Evolutionary conservation across 352 stramenopile genomes (phyloP), one percentile per base, ranked within the genome.

Genomic region (Globisporangium paroecandrum): DNA sequence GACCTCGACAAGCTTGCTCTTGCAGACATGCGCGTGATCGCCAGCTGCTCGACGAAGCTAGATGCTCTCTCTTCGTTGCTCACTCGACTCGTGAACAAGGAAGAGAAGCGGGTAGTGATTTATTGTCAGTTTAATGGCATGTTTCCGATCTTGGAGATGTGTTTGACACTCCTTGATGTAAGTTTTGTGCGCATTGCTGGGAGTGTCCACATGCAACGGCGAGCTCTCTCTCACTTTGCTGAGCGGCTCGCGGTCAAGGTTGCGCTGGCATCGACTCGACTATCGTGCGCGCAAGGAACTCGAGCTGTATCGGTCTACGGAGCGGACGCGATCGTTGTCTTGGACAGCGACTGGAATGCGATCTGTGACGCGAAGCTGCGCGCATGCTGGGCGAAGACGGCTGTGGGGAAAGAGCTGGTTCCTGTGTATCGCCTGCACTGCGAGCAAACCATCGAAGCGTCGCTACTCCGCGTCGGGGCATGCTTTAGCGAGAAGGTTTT

Each of bases 271-370:
- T 93, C 86, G 12, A 95, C 82, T 56, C 81, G 88, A 1, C 62
- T 93, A 15, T 76, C 76, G 3, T 73, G 65, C 12, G 63, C 65
- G 1, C 62, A 80, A 6, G 85, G 83, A 2, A 77, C 65, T 7
- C 83, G 76, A 9, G 77, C 85, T 4, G 76, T 82, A 1, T 82
- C 83, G 7, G 76, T 93, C 29, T 95, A 89, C 63, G 88, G 88
- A 13, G 81, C 77, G 0, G 85, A 95, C 22, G 83, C 77, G n/a
- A 84, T 95, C 24, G 62, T 95, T 34, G 86, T 95, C 1, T 55
- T 95, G 9, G 88, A 95, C 53, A 89, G 86, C 68, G 88, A 95
- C 51, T 95, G 87, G 87, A 90, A 90, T 36, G 74, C 82, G 1
- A 82, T 77, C 6, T 93, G 85, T 62, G 87, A 95, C 49, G 86